phyloP scores from a whole-genome alignment of 1,284 basidiomycete genomes.

The Cutaneotrichosporon mucoides region DNA sequence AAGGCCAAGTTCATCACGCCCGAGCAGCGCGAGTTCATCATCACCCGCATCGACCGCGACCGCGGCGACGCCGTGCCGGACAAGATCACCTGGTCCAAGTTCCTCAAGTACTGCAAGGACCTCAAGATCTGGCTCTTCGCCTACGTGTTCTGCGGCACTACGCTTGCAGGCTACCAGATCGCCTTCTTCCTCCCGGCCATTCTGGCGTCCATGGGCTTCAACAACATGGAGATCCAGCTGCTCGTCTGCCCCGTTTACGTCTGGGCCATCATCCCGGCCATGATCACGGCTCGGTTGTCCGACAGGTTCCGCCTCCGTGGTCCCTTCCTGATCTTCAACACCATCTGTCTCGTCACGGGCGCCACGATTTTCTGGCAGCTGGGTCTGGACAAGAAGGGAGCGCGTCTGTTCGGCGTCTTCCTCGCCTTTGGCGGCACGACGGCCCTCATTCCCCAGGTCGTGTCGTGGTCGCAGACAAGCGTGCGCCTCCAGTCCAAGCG shows the following conservation, averaged over 20 bases:
- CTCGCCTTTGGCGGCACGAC: conserved; percentile 42
- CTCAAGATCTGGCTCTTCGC: conserved; percentile 51
- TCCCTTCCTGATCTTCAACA: conserved; percentile 2
- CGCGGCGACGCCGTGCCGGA: conserved; percentile 48
- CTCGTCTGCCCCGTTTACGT: conserved; percentile 49
- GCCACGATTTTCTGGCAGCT: conserved; percentile 7
- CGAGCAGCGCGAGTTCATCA: conserved; percentile 11
- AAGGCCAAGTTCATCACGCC: conserved; percentile 10
- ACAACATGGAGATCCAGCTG: conserved; percentile 30
- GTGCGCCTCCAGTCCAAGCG: conserved; percentile 48
- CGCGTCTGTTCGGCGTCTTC: conserved; percentile 37
- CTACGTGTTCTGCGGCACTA: conserved; percentile 43
- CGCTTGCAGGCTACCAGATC: conserved; percentile 19
- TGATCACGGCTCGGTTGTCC: conserved; percentile 37
- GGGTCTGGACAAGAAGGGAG: conserved; percentile 1
- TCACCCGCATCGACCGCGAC: conserved; percentile 16
- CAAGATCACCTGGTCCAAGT: conserved; percentile 40
- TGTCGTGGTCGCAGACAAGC: conserved; percentile 47
- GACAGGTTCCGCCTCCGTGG: conserved; percentile 33
- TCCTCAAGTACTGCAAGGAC: conserved; percentile 43
- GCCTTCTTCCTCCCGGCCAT: conserved; percentile 51
- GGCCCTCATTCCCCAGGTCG: conserved; percentile 34
- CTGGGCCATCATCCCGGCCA: conserved; percentile 41
- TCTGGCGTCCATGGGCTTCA: conserved; percentile 46
- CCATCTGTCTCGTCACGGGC: conserved; percentile 5